Percentiles rank a stretch among this genome's conserved stretches.
Evolutionary conservation across 306 rosid species (phyloP).

Genomic region (Lathyrus tuberosus): DNA sequence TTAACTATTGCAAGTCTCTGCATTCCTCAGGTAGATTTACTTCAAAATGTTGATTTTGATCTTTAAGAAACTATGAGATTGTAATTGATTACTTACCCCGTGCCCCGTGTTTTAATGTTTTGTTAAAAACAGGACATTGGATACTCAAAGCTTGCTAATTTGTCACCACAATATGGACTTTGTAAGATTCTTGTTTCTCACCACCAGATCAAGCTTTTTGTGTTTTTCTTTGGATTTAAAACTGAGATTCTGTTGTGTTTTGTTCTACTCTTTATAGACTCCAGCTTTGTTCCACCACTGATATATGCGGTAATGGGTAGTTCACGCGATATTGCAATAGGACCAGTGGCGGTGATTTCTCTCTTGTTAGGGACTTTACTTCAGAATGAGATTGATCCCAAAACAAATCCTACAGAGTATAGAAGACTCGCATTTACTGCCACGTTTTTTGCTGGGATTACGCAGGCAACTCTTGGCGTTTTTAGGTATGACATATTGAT

Average conservation of each 20-base stretch:
- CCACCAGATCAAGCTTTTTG: conserved; percentile 7
- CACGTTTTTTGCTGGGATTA: conserved; percentile 90
- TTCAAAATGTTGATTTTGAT: conserved; percentile 14
- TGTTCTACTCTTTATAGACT: conserved; percentile 56
- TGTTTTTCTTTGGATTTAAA: conserved; percentile 25
- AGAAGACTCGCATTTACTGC: conserved; percentile 87
- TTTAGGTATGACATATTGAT: conserved; percentile 63
- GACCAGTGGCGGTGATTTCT: conserved; percentile 97
- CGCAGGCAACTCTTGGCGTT: conserved; percentile 86
- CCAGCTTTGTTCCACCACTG: conserved; percentile 94
- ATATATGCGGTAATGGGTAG: conserved; percentile 94
- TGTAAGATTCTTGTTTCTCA: conserved; percentile 58
- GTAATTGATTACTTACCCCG: neutral
- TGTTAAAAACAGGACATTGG: conserved; percentile 78
- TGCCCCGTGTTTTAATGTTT: neutral
- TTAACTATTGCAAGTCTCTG: conserved; percentile 97
- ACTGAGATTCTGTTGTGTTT: conserved; percentile 35
- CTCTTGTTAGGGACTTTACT: conserved; percentile 90
- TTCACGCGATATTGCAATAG: conserved; percentile 95
- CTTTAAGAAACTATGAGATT: neutral
- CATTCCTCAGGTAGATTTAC: conserved; percentile 87
- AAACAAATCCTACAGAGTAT: conserved; percentile 56
- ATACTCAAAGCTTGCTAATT: conserved; percentile 88
- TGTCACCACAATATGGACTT: conserved; percentile 85
- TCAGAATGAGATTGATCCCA: conserved; percentile 70